These are phyloP conservation scores for Fusarium sp. DNA, from an alignment of 2,329 filamentous ascomycete species.

Conservation along the genomic window DNA sequence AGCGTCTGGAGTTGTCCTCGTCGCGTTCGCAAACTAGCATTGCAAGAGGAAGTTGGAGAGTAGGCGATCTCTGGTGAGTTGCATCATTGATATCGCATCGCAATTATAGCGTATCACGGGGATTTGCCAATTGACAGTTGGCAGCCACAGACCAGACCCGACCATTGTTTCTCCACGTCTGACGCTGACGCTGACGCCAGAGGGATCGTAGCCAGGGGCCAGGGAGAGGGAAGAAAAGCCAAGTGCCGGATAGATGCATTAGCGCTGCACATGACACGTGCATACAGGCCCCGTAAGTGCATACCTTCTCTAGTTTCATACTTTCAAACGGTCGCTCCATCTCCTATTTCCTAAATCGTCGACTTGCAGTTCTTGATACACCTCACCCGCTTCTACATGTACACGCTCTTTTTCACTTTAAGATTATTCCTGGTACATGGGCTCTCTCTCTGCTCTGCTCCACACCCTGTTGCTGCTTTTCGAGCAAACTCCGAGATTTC, in stretches of 20 bases:
- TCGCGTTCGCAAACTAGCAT: background rate
- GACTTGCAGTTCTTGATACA: slow-evolving; percentile 36
- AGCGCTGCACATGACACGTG: slow-evolving; percentile 21
- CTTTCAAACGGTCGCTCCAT: slow-evolving; percentile 31
- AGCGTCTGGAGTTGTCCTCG: slow-evolving; percentile 4
- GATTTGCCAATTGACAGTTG: slow-evolving; percentile 9
- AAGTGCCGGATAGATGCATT: slow-evolving; percentile 35
- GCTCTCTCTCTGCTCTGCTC: background rate
- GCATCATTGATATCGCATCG: slow-evolving; percentile 21
- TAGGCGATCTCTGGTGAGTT: background rate
- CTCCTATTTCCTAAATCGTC: slow-evolving; percentile 41
- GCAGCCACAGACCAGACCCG: background rate
- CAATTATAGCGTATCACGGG: background rate
- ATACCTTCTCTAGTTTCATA: slow-evolving; percentile 25
- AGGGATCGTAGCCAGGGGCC: slow-evolving; percentile 17
- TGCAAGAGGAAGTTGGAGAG: background rate
- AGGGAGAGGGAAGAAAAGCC: background rate
- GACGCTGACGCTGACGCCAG: slow-evolving; percentile 20
- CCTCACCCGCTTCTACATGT: slow-evolving; percentile 36
- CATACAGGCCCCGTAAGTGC: background rate
- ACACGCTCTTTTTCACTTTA: background rate
- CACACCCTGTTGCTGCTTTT: slow-evolving; percentile 28
- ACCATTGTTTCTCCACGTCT: background rate
- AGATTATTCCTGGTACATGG: background rate
- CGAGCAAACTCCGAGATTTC: slow-evolving; percentile 26